A percentile compares a stretch with the other conserved stretches of the same genome.
Conservation (phyloP, 306 rosid genomes). For the Dryas drummondii region DNA sequence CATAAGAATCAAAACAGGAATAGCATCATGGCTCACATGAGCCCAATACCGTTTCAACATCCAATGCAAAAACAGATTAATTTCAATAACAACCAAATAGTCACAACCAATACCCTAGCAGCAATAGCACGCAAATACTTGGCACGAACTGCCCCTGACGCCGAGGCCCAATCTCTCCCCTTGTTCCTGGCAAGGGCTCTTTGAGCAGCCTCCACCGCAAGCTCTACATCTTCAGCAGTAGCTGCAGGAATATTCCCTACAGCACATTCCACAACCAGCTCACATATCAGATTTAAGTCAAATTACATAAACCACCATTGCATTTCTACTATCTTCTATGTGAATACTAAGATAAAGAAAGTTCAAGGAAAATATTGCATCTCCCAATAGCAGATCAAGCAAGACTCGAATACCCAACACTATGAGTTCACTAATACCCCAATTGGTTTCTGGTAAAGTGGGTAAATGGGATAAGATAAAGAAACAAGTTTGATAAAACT, state of each 20-base stretch:
- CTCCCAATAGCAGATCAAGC: background rate
- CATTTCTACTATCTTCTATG: background rate
- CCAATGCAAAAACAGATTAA: slow-evolving; percentile 8
- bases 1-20: background rate
- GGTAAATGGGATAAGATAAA: background rate
- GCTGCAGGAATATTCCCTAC: slow-evolving; percentile 85
- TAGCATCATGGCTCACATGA: background rate
- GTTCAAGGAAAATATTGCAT: background rate
- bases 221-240: slow-evolving; percentile 84
- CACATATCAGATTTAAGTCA: background rate
- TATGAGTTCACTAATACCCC: background rate
- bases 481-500: background rate
- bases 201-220: slow-evolving; percentile 81
- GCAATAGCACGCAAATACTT: slow-evolving; percentile 93
- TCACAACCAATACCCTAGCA: slow-evolving; percentile 49
- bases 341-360: background rate
- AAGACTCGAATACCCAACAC: background rate
- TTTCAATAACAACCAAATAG: background rate
- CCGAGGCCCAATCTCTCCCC: slow-evolving; percentile 77
- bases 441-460: background rate
- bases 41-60: background rate
- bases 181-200: slow-evolving; percentile 66
- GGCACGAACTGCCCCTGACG: slow-evolving; percentile 81
- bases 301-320: background rate
- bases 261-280: slow-evolving; percentile 23